Conservation (phyloP, 2,329 filamentous ascomycete species). For the Rachicladosporium sp. region DNA sequence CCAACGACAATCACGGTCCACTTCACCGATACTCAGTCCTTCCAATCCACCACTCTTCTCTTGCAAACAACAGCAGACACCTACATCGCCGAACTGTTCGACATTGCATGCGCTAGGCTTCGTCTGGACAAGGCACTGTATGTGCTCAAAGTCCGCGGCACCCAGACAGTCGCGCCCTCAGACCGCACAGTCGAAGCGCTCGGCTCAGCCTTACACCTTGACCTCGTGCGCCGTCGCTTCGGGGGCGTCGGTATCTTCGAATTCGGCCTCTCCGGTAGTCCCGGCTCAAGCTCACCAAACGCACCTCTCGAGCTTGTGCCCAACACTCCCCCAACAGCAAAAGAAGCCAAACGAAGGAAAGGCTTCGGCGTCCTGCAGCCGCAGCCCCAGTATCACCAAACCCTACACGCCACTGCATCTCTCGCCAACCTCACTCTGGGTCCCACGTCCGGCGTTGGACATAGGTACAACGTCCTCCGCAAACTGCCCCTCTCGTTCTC, state of each 20-base stretch:
- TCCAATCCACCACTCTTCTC: slow-evolving; percentile 57
- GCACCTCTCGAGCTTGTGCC: slow-evolving; percentile 45
- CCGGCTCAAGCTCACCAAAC: slow-evolving; percentile 58
- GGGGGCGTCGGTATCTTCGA: slow-evolving; percentile 54
- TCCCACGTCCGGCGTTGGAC: slow-evolving; percentile 2
- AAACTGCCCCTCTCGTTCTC: slow-evolving; percentile 75
- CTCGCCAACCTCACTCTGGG: slow-evolving; percentile 2
- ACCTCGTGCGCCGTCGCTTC: slow-evolving; percentile 63
- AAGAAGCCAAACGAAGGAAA: slow-evolving; percentile 18
- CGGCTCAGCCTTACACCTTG: slow-evolving; percentile 61
- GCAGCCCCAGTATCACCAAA: slow-evolving; percentile 41
- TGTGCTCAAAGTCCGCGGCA: slow-evolving; percentile 64
- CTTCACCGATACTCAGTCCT: slow-evolving; percentile 53
- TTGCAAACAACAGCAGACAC: slow-evolving; percentile 70
- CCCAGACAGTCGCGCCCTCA: slow-evolving; percentile 60
- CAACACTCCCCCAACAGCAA: slow-evolving; percentile 23
- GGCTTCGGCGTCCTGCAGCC: slow-evolving; percentile 39
- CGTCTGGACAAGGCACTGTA: slow-evolving; percentile 68
- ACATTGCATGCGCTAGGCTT: slow-evolving; percentile 63
- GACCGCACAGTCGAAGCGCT: slow-evolving; percentile 71
- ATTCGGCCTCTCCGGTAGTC: slow-evolving; percentile 55
- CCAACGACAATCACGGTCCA: slow-evolving; percentile 61
- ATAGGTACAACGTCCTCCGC: slow-evolving; percentile 70
- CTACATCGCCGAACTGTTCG: slow-evolving; percentile 70
- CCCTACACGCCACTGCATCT: slow-evolving; percentile 3